Conservation (phyloP, 2,329 filamentous ascomycete species). For the Colletotrichum scovillei region DNA sequence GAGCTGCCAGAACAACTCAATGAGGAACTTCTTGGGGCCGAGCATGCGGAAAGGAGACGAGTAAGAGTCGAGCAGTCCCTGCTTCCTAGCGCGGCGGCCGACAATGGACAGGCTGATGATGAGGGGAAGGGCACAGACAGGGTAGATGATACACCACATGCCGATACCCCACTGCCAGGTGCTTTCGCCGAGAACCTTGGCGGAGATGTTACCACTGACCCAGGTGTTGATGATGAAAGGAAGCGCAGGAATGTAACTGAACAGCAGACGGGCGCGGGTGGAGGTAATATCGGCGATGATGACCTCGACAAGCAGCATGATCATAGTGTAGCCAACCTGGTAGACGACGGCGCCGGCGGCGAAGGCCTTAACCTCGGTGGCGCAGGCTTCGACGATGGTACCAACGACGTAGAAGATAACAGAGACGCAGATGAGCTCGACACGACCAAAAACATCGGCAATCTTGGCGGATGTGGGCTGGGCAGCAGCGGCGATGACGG, state of each 20-base stretch:
- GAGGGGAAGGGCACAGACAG: constrained; percentile 64
- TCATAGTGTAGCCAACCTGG: constrained; percentile 72
- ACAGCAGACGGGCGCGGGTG: constrained; percentile 70
- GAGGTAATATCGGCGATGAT: constrained; percentile 74
- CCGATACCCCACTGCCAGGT: constrained; percentile 73
- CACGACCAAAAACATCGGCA: constrained; percentile 72
- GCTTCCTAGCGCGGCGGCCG: constrained; percentile 61
- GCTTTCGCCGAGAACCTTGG: constrained; percentile 58
- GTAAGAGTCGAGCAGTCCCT: constrained; percentile 56
- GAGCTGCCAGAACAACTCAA: constrained; percentile 58
- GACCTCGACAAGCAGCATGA: constrained; percentile 72
- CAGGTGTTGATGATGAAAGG: constrained; percentile 75
- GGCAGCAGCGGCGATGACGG: constrained; percentile 69
- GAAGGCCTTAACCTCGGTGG: constrained; percentile 61
- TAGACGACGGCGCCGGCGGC: constrained; percentile 69
- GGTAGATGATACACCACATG: constrained; percentile 74
- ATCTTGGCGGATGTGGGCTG: constrained; percentile 69
- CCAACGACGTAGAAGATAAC: constrained; percentile 71
- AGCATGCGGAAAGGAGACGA: constrained; percentile 45
- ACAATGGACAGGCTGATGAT: constrained; percentile 63
- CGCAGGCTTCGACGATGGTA: constrained; percentile 66
- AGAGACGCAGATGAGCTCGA: constrained; percentile 67
- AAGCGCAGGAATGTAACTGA: constrained; percentile 70
- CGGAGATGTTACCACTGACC: constrained; percentile 68
- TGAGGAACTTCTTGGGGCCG: constrained; percentile 46